Percentiles rank a stretch among this genome's conserved stretches.
Evolutionary conservation across 2,329 filamentous ascomycete species (phyloP).

Genomic region (Lojkania enalia): DNA sequence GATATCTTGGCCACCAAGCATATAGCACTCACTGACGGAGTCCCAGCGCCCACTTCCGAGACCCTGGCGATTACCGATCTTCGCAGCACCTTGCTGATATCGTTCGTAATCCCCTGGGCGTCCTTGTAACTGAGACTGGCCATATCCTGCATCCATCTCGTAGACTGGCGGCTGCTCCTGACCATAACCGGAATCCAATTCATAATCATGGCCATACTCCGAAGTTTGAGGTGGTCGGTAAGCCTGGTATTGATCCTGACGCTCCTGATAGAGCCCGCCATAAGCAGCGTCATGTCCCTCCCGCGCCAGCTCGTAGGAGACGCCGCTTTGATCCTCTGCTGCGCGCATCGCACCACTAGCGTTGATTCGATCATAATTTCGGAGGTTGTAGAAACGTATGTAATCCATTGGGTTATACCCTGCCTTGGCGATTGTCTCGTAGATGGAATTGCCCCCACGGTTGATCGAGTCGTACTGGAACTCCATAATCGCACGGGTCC

Average conservation of each 20-base stretch:
- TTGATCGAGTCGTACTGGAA: constrained; percentile 82
- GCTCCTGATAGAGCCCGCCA: constrained; percentile 39
- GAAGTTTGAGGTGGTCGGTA: constrained; percentile 39
- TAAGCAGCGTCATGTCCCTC: constrained; percentile 63
- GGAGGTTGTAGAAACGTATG: constrained; percentile 82
- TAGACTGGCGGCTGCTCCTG: constrained; percentile 28
- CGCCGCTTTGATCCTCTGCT: constrained; percentile 65
- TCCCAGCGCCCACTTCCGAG: constrained; percentile 66
- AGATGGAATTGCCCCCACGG: constrained; percentile 75
- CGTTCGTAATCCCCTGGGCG: constrained; percentile 58
- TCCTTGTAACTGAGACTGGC: constrained; percentile 1
- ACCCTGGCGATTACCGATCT: constrained; percentile 52
- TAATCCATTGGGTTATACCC: constrained; percentile 73
- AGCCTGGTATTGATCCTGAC: constrained; percentile 36
- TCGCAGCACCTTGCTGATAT: constrained; percentile 71
- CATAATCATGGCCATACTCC: constrained; percentile 40
- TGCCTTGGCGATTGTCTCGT: constrained; percentile 67
- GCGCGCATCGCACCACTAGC: constrained; percentile 63
- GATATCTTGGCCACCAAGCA: constrained; percentile 75
- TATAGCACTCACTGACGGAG: constrained; percentile 78
- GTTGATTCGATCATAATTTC: constrained; percentile 84
- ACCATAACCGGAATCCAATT: constrained; percentile 24
- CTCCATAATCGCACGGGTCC: constrained; percentile 85
- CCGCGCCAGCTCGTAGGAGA: constrained; percentile 68
- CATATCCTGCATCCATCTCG: constrained; percentile 8